A percentile compares a stretch with the other conserved stretches of the same genome.
These are phyloP conservation scores for Eragrostis curvula DNA, from an alignment of 176 grass and related monocot species.

Conservation along the genomic window DNA sequence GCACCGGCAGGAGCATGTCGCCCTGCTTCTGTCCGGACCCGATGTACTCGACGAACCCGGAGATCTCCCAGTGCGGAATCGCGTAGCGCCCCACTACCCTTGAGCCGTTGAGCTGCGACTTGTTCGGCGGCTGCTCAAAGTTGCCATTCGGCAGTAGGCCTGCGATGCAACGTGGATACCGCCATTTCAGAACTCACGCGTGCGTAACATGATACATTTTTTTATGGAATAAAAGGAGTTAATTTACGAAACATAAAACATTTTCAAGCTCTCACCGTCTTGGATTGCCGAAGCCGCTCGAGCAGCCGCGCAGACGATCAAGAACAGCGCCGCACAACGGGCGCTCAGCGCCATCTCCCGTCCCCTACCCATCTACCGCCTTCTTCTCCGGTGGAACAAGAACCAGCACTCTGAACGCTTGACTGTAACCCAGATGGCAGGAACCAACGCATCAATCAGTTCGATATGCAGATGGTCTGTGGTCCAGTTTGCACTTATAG, in stretches of 20 bases:
- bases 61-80: slow-evolving; percentile 58
- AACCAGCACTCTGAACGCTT: background rate
- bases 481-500: slow-evolving; percentile 32
- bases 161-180: background rate
- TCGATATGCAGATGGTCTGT: background rate
- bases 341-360: slow-evolving; percentile 1
- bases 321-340: background rate
- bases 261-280: slow-evolving; percentile 42
- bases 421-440: background rate
- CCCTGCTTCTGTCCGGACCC: slow-evolving; percentile 51
- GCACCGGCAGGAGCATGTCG: slow-evolving; percentile 67
- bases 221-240: background rate
- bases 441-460: background rate
- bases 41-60: slow-evolving; percentile 62
- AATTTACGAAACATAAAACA: background rate
- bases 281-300: slow-evolving; percentile 19
- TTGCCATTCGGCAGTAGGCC: slow-evolving; percentile 62
- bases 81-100: slow-evolving; percentile 43
- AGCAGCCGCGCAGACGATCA: slow-evolving; percentile 36
- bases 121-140: slow-evolving; percentile 57
- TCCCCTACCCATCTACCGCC: background rate
- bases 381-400: background rate
- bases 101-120: slow-evolving; percentile 45
- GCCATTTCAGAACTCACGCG: background rate
- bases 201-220: background rate